Evolutionary conservation across 2,329 filamentous ascomycete species (phyloP).

Genomic region (Aspergillus sp.): DNA sequence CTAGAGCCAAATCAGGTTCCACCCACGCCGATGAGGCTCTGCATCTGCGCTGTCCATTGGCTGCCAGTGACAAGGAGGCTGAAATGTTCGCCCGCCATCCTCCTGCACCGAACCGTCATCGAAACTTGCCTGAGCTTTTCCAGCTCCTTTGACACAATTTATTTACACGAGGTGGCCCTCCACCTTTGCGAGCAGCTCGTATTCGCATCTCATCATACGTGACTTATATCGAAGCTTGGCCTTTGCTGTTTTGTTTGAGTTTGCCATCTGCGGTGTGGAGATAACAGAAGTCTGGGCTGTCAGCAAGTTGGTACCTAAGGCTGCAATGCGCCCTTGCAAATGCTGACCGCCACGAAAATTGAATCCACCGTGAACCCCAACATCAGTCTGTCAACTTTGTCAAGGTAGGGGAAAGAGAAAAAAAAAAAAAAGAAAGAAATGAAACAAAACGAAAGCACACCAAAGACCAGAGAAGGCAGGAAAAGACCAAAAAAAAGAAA

Average conservation of each 20-base stretch:
- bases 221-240: neutral
- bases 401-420: neutral
- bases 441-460: neutral
- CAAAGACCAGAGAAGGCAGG: neutral
- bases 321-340: conserved; percentile 16
- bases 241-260: neutral
- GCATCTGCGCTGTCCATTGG: conserved; percentile 23
- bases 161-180: neutral
- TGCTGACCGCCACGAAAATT: conserved; percentile 16
- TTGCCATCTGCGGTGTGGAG: neutral
- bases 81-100: conserved; percentile 21
- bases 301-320: conserved; percentile 19
- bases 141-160: neutral
- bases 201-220: neutral
- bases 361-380: conserved; percentile 2
- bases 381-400: neutral
- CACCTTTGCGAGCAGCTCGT: neutral
- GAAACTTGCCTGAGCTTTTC: conserved; percentile 22
- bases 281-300: neutral
- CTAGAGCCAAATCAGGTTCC: conserved; percentile 23
- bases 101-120: conserved; percentile 29
- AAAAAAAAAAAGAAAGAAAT: conserved; percentile 3
- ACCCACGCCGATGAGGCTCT: conserved; percentile 25
- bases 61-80: conserved; percentile 25
- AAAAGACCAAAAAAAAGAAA: conserved; percentile 1